Conservation (phyloP, 805 yeast genomes). For the Debaryomyces hansenii region DNA sequence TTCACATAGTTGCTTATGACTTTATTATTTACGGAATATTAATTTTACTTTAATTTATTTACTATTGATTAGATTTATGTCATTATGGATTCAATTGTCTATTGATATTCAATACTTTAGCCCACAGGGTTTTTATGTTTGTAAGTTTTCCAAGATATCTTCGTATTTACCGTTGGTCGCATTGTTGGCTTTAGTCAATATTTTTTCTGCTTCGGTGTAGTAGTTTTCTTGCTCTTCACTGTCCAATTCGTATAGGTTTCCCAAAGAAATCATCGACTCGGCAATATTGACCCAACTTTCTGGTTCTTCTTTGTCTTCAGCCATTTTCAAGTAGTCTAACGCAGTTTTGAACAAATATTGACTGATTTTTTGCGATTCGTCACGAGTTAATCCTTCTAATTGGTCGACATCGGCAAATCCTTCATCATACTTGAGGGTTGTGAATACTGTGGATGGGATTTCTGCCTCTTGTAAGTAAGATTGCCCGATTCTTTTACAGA, state of each 20-base stretch:
- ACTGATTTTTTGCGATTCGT: conserved; percentile 52
- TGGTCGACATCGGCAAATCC: conserved; percentile 29
- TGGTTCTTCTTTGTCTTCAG: conserved; percentile 73
- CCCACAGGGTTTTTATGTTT: not conserved
- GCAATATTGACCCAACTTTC: conserved; percentile 82
- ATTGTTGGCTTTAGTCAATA: conserved; percentile 69
- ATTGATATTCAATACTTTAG: not conserved
- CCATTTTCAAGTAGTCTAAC: conserved; percentile 52
- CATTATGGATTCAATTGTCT: not conserved
- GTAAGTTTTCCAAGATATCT: conserved; percentile 53
- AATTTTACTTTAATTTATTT: not conserved
- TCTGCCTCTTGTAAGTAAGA: conserved; percentile 66
- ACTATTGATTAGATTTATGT: not conserved
- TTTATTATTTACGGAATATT: not conserved
- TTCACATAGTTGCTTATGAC: too few species aligned
- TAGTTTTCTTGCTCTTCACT: conserved; percentile 64
- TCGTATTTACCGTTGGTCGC: conserved; percentile 77
- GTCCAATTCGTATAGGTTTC: conserved; percentile 68
- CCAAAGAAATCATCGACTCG: conserved; percentile 79
- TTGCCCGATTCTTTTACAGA: conserved; percentile 59
- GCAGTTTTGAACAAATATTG: conserved; percentile 52
- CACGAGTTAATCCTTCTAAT: conserved; percentile 33
- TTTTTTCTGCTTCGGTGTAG: conserved; percentile 68
- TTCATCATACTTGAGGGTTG: conserved; percentile 59
- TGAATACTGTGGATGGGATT: conserved; percentile 53